Percentiles rank a stretch among this genome's conserved stretches.
These are phyloP conservation scores for Tuctoria greenei DNA, from an alignment of 176 grass and related monocot species.

Conservation along the genomic window DNA sequence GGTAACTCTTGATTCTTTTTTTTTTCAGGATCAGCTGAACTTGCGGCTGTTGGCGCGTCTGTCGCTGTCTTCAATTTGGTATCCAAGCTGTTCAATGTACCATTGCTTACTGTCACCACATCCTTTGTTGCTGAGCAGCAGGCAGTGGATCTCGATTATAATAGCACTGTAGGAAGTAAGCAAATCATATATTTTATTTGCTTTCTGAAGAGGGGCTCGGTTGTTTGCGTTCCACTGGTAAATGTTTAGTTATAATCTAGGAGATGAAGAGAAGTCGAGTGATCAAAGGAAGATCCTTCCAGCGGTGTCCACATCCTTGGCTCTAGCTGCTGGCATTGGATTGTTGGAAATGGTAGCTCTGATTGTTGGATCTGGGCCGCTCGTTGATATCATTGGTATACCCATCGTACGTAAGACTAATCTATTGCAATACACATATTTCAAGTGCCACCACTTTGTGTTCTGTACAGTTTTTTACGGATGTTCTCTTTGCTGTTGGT, in stretches of 20 bases:
- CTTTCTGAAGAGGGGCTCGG: not conserved
- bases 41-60: slow-evolving; percentile 81
- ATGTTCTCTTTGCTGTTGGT: too few relatives aligned
- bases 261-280: slow-evolving; percentile 1
- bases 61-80: slow-evolving; percentile 89
- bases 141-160: slow-evolving; percentile 35
- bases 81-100: slow-evolving; percentile 86
- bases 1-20: not conserved
- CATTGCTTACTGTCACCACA: slow-evolving; percentile 86
- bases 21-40: slow-evolving; percentile 40
- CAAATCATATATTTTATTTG: not conserved
- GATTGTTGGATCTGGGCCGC: slow-evolving; percentile 53
- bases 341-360: slow-evolving; percentile 59
- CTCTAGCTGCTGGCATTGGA: slow-evolving; percentile 73
- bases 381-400: slow-evolving; percentile 83
- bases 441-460: not conserved
- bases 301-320: slow-evolving; percentile 77
- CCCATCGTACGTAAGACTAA: slow-evolving; percentile 66
- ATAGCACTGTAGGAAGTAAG: slow-evolving; percentile 17
- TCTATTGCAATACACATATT: not conserved
- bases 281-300: slow-evolving; percentile 67
- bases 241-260: slow-evolving; percentile 41
- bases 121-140: slow-evolving; percentile 93
- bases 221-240: not conserved
- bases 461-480: too few relatives aligned